phyloP scores from a whole-genome alignment of 1,284 basidiomycete genomes.

The Leccinum holopus region DNA sequence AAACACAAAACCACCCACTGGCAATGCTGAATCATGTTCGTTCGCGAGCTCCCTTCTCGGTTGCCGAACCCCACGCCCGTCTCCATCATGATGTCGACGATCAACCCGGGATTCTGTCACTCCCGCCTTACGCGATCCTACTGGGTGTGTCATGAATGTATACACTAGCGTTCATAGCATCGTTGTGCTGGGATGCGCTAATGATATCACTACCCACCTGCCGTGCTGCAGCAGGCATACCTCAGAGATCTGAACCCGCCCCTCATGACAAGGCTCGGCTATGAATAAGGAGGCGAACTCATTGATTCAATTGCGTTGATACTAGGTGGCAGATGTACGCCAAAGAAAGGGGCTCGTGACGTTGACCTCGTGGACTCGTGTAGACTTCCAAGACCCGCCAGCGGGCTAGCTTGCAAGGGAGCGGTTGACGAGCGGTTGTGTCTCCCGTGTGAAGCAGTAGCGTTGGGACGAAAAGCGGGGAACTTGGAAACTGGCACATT shows the following conservation, averaged over 20 bases:
- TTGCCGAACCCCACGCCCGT: conserved; percentile 32
- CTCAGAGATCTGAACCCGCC: no score
- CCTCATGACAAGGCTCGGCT: not conserved
- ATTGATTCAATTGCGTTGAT: not conserved
- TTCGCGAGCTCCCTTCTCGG: conserved; percentile 34
- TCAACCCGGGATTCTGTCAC: conserved; percentile 38
- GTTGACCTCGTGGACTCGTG: conserved; percentile 38
- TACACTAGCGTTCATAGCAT: not conserved
- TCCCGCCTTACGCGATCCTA: conserved; percentile 31
- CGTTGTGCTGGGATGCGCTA: not conserved
- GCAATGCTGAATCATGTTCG: conserved; percentile 31
- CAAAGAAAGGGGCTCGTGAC: conserved; percentile 31
- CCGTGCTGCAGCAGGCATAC: not conserved
- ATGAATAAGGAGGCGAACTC: not conserved
- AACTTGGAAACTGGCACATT: conserved; percentile 20
- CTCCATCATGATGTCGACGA: no score
- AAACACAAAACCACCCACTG: no score
- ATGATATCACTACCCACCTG: not conserved
- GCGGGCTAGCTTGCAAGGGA: conserved; percentile 23
- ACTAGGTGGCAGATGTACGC: not conserved
- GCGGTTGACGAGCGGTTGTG: conserved; percentile 36
- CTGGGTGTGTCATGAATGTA: no score
- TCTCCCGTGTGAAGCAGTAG: conserved; percentile 8
- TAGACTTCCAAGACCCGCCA: conserved; percentile 25
- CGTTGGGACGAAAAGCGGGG: conserved; percentile 10